These are phyloP conservation scores for Metschnikowia proteae DNA, from an alignment of 805 yeast species.

Conservation along the genomic window DNA sequence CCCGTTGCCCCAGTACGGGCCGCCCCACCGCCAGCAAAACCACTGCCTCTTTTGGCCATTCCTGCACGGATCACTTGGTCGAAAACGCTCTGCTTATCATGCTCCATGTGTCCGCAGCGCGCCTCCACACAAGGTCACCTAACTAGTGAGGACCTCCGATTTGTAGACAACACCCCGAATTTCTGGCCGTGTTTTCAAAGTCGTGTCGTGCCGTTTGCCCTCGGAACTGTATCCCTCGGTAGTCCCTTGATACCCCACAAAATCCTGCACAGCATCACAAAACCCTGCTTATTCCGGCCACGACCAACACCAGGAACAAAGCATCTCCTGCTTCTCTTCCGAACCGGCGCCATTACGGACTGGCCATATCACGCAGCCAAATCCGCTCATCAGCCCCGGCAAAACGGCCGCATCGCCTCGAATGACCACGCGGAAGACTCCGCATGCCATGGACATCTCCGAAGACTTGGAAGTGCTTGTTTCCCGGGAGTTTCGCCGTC, in stretches of 20 bases:
- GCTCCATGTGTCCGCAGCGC: constrained; percentile 2
- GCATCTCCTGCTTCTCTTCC: no score
- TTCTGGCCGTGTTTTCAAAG: no score
- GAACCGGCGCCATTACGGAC: no score
- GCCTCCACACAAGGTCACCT: neutral
- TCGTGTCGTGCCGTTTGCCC: neutral
- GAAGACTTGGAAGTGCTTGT: constrained; percentile 11
- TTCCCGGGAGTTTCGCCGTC: constrained; percentile 33
- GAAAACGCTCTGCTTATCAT: neutral
- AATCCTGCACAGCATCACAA: no score
- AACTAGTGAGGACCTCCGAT: neutral
- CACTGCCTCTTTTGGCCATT: neutral
- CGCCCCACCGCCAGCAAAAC: no score
- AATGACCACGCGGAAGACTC: constrained; percentile 1
- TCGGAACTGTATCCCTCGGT: neutral
- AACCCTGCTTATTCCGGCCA: no score
- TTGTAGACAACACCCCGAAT: neutral
- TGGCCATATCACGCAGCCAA: neutral
- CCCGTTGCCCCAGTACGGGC: no score
- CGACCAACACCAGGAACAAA: neutral
- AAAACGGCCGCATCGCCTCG: no score
- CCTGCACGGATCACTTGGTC: neutral
- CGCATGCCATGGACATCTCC: neutral
- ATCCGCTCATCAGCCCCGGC: no score
- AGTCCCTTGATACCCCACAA: no score